Percentiles rank a stretch among this genome's conserved stretches.
Evolutionary conservation across 2,329 filamentous ascomycete genomes (phyloP).

Genomic region (Colletotrichum sublineola): DNA sequence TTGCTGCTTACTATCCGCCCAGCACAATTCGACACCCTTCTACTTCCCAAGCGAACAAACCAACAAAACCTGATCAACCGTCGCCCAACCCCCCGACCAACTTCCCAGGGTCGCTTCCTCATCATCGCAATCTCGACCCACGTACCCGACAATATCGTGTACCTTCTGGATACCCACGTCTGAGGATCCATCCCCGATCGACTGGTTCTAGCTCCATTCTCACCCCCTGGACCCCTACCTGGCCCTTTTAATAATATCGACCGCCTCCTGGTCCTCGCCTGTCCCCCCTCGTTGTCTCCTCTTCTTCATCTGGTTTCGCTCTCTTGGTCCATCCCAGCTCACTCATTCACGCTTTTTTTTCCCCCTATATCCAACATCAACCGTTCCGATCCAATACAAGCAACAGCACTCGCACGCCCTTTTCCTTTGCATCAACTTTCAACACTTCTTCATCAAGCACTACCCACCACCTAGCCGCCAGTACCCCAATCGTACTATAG

Average conservation of each 20-base stretch:
- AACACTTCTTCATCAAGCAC: conserved; percentile 19
- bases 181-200: conserved; percentile 44
- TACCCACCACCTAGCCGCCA: neutral
- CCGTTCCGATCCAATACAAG: conserved; percentile 30
- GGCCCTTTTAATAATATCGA: conserved; percentile 46
- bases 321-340: conserved; percentile 43
- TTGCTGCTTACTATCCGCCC: conserved; percentile 1
- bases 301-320: conserved; percentile 44
- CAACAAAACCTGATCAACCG: conserved; percentile 32
- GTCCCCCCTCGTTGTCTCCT: conserved; percentile 46
- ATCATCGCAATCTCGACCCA: conserved; percentile 42
- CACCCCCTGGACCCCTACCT: conserved; percentile 43
- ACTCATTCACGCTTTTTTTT: conserved; percentile 33
- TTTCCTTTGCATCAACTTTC: conserved; percentile 27
- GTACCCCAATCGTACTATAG: conserved; percentile 2
- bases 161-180: conserved; percentile 37
- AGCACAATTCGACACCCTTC: conserved; percentile 4
- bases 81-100: conserved; percentile 27
- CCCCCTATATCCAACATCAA: conserved; percentile 40
- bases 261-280: conserved; percentile 46
- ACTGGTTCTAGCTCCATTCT: conserved; percentile 44
- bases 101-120: conserved; percentile 37
- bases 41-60: conserved; percentile 25
- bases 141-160: conserved; percentile 38
- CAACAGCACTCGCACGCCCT: conserved; percentile 32